A percentile compares a stretch with the other conserved stretches of the same genome.
phyloP scores from a whole-genome alignment of 208 protist species.

The Trichomonas tenax region DNA sequence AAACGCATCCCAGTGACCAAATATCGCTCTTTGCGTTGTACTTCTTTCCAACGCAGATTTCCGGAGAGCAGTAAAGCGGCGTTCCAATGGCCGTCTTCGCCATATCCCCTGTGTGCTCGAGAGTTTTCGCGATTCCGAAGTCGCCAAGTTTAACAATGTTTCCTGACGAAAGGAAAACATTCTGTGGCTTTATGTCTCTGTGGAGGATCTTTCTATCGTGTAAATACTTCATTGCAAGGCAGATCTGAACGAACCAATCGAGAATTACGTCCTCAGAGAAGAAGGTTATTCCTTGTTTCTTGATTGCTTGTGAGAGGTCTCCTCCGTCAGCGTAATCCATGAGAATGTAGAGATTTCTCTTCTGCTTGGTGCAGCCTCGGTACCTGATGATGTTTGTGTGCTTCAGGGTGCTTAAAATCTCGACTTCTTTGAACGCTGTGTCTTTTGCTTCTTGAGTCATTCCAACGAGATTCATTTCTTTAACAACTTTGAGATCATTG shows the following conservation, averaged over 20 bases:
- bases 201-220: conserved; percentile 52
- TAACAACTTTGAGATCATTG: background rate
- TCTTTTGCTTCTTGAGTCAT: background rate
- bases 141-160: conserved; percentile 28
- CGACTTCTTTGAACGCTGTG: background rate
- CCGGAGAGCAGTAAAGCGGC: conserved; percentile 20
- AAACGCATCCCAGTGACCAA: conserved; percentile 12
- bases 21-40: conserved; percentile 21
- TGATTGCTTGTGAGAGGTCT: background rate
- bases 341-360: background rate
- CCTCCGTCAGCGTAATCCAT: conserved; percentile 32
- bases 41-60: conserved; percentile 21
- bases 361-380: background rate
- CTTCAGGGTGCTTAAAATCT: background rate
- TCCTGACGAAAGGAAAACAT: conserved; percentile 21
- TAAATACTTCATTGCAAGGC: conserved; percentile 46
- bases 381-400: conserved; percentile 15
- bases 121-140: conserved; percentile 22
- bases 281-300: background rate
- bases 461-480: background rate
- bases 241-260: conserved; percentile 37
- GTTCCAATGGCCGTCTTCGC: conserved; percentile 19
- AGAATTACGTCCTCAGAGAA: conserved; percentile 13
- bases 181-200: conserved; percentile 41
- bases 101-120: background rate